Evolutionary conservation across 1,139 yeast genomes (phyloP).

Genomic region (Lodderomyces margitis): DNA sequence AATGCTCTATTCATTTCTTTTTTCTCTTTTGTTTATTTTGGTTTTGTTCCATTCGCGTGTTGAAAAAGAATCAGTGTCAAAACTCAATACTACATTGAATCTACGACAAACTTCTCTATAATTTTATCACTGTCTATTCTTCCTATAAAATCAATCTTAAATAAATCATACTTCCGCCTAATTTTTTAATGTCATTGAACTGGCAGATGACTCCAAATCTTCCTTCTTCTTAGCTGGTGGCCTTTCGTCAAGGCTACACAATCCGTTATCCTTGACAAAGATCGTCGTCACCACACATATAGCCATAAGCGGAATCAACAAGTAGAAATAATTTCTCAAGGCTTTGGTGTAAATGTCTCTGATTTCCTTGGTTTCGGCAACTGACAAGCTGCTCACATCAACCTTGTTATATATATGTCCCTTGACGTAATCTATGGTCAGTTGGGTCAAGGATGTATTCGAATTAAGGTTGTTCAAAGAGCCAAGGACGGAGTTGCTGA

Average conservation of each 20-base stretch:
- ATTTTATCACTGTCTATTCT: not conserved
- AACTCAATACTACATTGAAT: too few species aligned
- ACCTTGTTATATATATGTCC: slow-evolving; percentile 20
- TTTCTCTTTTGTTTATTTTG: slow-evolving; percentile 3
- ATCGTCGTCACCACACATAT: slow-evolving; percentile 35
- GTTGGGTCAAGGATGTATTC: slow-evolving; percentile 12
- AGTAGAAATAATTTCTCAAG: slow-evolving; percentile 37
- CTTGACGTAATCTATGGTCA: slow-evolving; percentile 19
- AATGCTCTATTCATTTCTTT: too few species aligned
- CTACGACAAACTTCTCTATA: too few species aligned
- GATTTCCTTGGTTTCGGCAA: slow-evolving; percentile 23
- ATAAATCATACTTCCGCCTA: not conserved
- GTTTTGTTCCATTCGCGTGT: slow-evolving; percentile 2
- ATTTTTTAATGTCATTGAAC: slow-evolving; percentile 9
- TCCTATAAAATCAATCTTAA: not conserved
- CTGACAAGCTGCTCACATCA: slow-evolving; percentile 17
- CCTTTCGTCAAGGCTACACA: slow-evolving; percentile 35
- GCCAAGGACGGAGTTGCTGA: slow-evolving; percentile 20
- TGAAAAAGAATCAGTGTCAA: too few species aligned
- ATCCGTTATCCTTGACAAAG: slow-evolving; percentile 40
- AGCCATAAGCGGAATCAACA: slow-evolving; percentile 42
- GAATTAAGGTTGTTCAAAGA: slow-evolving; percentile 10
- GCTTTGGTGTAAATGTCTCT: slow-evolving; percentile 32
- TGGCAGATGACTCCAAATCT: slow-evolving; percentile 15
- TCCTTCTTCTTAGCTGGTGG: slow-evolving; percentile 7